Base-by-base conservation (phyloP, 1,284 basidiomycete genomes). In the Ustilago bromivora region DNA sequence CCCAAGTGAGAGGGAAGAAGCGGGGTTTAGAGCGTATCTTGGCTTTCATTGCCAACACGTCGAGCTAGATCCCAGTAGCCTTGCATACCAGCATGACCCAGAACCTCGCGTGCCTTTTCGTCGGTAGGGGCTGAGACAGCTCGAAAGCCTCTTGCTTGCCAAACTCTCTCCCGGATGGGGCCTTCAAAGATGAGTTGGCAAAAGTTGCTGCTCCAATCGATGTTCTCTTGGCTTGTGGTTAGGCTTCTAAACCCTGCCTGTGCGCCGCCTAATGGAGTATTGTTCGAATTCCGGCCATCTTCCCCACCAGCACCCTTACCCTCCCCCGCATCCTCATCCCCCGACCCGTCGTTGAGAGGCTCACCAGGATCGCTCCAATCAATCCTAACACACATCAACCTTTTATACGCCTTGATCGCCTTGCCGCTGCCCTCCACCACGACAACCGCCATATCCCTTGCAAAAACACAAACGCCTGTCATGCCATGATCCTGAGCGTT, bases 181-280 rank as follows among this genome's bases (percentile, higher is more conserved):
- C 97, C 96, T 86, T 97, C 94, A 93, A 96, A 99, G 7, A 99
- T 91, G 55, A 97, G 86, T 83, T 92, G 92, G 87, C 96, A 99
- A 70, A 90, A 90, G 87, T 99, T 99, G 75, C 93, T 90, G 66
- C 92, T 92, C 83, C 98, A 86, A 32, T 89, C 87, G 0, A 88
- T 87, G 0, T 83, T 87, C 2, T 71, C 61, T 15, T 61, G 12
- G n/a, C 31, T 60, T 2, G 65, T 77, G 36, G 57, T 57, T 12
- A 76, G 43, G 10, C 13, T 31, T 11, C 46, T 64, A 35, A 60
- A 71, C 71, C 84, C 23, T 8, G n/a, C 43, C n/a, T 19, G n/a
- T 46, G 76, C n/a, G 13, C 49, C 49, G 31, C 11, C 28, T 32
- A 86, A 41, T 82, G 84, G 55, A 10, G 46, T 43, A 13, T 55